Evolutionary conservation across 2,329 filamentous ascomycete genomes (phyloP), one percentile per base, ranked within the genome.

Genomic region (Verruconis gallopava): DNA sequence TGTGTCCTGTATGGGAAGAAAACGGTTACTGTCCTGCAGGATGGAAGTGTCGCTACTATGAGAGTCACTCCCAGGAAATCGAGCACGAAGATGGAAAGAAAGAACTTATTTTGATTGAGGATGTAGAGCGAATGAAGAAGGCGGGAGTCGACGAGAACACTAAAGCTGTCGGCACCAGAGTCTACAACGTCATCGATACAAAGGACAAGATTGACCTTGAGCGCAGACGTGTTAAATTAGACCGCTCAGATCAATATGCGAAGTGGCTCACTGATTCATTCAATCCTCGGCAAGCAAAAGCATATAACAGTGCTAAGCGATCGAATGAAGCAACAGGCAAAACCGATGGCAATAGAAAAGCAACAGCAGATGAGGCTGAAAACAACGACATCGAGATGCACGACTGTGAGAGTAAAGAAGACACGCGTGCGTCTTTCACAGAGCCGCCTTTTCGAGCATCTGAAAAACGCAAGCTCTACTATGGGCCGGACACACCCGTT

Each of bases 31-130:
- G 91, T 53, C 72, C 75, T 38, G 75, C 81, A 12, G 91, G 91
- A 4, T 98, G 89, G 88, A 93, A 89, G 58, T 98, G 91, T 58
- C 81, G 89, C 17, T 93, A 95, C 55, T 81, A 85, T 22, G 73
- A 73, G 48, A 93, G 85, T 48, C 91, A 98, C 62, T 91, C 85
- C 52, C 71, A 78, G 47, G 89, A 96, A 62, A 63, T 83, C 18
- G 75, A 82, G 49, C 76, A 69, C 15, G 77, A 79, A 42, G 88
- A 93, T 58, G 89, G 86, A 5, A 74, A 75, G 50, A 85, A 83
- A 53, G 89, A 96, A 62, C 64, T 96, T 40, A 68, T 89, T 3
- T 68, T 94, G 38, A 53, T 81, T 15, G 73, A 76, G 44, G 69
- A 75, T 51, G 61, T 62, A 43, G 65, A 65, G 46, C 62, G 58